Conservation (phyloP, 1,284 basidiomycete genomes). For the Irpex lacteus region DNA sequence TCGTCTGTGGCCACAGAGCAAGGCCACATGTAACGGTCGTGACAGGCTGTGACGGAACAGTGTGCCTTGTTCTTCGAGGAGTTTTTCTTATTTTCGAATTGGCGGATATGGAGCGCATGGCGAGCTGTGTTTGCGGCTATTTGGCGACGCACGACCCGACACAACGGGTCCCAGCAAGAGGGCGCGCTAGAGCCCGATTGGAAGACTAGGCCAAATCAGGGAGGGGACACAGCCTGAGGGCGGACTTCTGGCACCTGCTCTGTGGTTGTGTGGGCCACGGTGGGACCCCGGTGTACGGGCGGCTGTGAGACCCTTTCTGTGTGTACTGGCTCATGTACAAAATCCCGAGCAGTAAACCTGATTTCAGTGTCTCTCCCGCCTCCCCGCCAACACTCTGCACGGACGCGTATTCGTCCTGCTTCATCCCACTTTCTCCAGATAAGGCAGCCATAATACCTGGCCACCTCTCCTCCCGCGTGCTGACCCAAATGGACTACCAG, state of each 20-base stretch:
- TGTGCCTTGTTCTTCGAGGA: conserved; percentile 16
- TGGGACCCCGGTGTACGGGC: conserved; percentile 7
- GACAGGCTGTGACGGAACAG: conserved; percentile 7
- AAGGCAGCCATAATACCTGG: neutral
- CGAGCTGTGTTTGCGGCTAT: conserved; percentile 1
- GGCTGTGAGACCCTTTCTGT: conserved; percentile 1
- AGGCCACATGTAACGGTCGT: neutral
- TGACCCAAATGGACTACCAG: conserved; percentile 49
- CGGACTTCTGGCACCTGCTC: conserved; percentile 11
- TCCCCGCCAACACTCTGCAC: conserved; percentile 12
- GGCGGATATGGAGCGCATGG: conserved; percentile 15
- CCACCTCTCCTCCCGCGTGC: neutral
- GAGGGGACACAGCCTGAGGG: conserved; percentile 14
- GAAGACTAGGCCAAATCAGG: conserved; percentile 16
- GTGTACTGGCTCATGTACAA: conserved; percentile 12
- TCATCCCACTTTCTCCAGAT: conserved; percentile 3
- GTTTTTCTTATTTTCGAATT: conserved; percentile 8
- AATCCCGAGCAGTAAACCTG: conserved; percentile 8
- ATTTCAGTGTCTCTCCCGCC: conserved; percentile 7
- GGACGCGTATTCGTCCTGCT: conserved; percentile 13
- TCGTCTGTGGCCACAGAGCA: neutral
- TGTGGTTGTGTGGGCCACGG: neutral
- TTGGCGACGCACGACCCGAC: conserved; percentile 11
- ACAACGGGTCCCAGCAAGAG: conserved; percentile 8
- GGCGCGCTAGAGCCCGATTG: conserved; percentile 12